Conservation (phyloP, 2,329 filamentous ascomycete species). For the Cytospora chrysosperma region DNA sequence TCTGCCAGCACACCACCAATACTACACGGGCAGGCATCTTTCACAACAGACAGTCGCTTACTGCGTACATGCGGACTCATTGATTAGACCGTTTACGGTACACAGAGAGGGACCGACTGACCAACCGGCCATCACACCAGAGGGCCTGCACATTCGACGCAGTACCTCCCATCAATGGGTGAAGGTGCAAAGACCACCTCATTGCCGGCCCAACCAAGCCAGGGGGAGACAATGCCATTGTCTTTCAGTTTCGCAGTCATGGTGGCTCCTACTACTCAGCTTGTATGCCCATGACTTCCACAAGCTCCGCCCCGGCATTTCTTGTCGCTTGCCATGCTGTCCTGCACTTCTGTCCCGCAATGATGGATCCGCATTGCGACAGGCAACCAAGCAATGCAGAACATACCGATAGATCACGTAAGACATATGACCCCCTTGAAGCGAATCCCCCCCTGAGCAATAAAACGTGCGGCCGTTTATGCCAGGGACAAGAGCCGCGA, state of each 20-base stretch:
- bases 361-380: background rate
- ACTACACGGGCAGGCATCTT: background rate
- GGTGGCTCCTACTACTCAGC: too few relatives aligned
- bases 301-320: background rate
- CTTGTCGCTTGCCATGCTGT: background rate
- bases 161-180: background rate
- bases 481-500: background rate
- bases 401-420: background rate
- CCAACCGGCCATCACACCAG: background rate
- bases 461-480: background rate
- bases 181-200: background rate
- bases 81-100: too few relatives aligned
- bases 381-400: background rate
- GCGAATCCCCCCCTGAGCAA: background rate
- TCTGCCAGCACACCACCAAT: background rate
- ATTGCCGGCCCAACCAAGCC: background rate
- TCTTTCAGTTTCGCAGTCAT: too few relatives aligned
- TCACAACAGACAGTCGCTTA: background rate
- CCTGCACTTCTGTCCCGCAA: background rate
- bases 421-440: background rate
- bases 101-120: background rate
- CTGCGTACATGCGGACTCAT: background rate
- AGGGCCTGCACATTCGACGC: background rate
- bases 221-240: background rate
- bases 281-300: background rate